phyloP scores from a whole-genome alignment of 768 basidiomycete species.

The Bullera alba region DNA sequence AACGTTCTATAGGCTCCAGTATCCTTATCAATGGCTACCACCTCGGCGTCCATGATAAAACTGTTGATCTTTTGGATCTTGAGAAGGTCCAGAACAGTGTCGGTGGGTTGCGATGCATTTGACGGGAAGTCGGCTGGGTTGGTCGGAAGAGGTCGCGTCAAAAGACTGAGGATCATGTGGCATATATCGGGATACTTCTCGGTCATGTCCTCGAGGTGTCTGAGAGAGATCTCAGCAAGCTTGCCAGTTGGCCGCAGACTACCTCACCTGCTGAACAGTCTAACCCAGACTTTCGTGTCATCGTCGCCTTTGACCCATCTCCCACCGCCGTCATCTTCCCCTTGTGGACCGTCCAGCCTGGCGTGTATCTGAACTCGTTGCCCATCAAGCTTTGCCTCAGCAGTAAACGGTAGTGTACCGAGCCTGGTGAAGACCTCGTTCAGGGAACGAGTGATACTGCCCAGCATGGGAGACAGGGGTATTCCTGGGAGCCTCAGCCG shows the following conservation, averaged over 20 bases:
- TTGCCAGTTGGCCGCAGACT: background rate
- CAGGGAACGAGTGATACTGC: constrained; percentile 76
- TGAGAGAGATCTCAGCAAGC: constrained; percentile 36
- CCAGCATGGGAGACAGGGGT: constrained; percentile 77
- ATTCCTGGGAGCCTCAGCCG: constrained; percentile 55
- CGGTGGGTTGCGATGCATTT: constrained; percentile 20
- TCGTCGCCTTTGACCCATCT: constrained; percentile 34
- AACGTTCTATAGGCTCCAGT: constrained; percentile 66
- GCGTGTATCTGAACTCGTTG: constrained; percentile 50
- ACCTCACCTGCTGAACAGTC: constrained; percentile 60
- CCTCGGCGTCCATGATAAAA: constrained; percentile 66
- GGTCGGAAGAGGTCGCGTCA: constrained; percentile 44
- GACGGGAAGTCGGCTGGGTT: constrained; percentile 20
- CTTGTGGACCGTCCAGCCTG: constrained; percentile 32
- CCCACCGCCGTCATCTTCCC: constrained; percentile 58
- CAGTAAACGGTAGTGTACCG: constrained; percentile 59
- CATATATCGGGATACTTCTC: constrained; percentile 85
- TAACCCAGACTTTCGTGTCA: constrained; percentile 50
- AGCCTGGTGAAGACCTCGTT: constrained; percentile 73
- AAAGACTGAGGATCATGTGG: constrained; percentile 54
- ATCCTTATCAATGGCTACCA: constrained; percentile 69
- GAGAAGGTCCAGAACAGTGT: constrained; percentile 25
- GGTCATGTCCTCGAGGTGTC: constrained; percentile 89
- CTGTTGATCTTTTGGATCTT: constrained; percentile 18
- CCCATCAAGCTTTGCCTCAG: constrained; percentile 87